These are phyloP conservation scores for Epichloe scottii DNA, from an alignment of 2,329 filamentous ascomycete species.

Conservation along the genomic window DNA sequence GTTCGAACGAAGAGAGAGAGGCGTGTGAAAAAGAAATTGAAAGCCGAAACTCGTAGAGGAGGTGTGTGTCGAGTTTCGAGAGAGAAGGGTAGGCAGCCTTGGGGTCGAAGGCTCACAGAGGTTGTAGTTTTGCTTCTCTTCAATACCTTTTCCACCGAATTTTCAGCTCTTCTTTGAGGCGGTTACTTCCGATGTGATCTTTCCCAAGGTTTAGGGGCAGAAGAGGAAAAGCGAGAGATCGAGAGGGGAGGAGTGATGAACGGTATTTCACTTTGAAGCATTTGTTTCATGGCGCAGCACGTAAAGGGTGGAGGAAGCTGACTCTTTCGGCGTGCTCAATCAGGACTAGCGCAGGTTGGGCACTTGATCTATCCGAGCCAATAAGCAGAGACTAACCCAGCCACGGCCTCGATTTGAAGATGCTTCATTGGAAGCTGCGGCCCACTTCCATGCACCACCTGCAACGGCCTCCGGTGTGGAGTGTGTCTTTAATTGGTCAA, in stretches of 20 bases:
- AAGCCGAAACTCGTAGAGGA: neutral
- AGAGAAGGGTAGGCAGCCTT: neutral
- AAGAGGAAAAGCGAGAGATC: constrained; percentile 7
- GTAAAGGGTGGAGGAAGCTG: constrained; percentile 17
- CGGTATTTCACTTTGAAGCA: constrained; percentile 21
- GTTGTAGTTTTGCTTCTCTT: neutral
- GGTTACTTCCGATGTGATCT: too few relatives aligned
- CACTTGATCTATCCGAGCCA: constrained; percentile 12
- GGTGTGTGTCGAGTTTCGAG: neutral
- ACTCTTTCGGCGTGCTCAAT: constrained; percentile 33
- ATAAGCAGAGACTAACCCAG: constrained; percentile 9
- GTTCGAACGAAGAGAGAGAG: neutral
- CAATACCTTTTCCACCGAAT: neutral
- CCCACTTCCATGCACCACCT: constrained; percentile 11
- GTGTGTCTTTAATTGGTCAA: constrained; percentile 20
- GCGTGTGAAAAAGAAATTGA: neutral
- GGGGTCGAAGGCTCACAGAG: neutral
- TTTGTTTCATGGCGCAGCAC: constrained; percentile 19
- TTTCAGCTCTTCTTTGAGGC: neutral
- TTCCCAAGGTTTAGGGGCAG: constrained; percentile 8
- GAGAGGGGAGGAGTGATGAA: constrained; percentile 19
- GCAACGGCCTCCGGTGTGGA: constrained; percentile 23
- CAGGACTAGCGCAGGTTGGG: constrained; percentile 20
- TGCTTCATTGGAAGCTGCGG: constrained; percentile 15
- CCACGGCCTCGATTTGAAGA: constrained; percentile 5